Base-by-base conservation (phyloP, 805 yeast species). In the Blastobotrys attinorum region DNA sequence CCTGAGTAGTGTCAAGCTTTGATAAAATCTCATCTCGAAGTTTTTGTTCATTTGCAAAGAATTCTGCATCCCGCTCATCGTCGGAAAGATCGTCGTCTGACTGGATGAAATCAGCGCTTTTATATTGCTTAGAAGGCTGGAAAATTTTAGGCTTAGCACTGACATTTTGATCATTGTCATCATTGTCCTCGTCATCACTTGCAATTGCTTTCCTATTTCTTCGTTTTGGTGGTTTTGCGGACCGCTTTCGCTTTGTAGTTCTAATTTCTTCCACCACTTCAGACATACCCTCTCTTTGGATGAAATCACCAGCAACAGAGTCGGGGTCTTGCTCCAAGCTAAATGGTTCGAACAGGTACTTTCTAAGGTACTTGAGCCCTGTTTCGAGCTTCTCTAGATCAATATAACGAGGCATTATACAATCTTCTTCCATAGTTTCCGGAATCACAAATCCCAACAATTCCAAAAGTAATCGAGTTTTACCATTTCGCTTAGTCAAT, bases 31-130 rank as follows among this genome's bases (percentile, higher is more conserved):
- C 6, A 3, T 3, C 10, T 13, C 53, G 49, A 8, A 55, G 63
- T 44, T 64, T 60, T 44, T 67, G 66, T 52, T 82, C 89, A 46
- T 75, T 69, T 35, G 61, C 77, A 55, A 74, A 81, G 55, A 81
- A 81, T 23, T 53, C 68, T 2, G 54, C 56, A 41, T 71, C 76
- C 33, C 67, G 66, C 38, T 77, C 85, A 11, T 69, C 76, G 53
- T 79, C 85, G 3, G 75, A 68, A 8, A 72, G 79, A 53, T 79
- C 84, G 55, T 80, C 87, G 2, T 84, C 77, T 42, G 73, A 81
- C 40, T 66, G 66, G 37, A 81, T 72, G 50, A 62, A 73, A 44
- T 73, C 78, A 3, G 79, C 62, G 1, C 87, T 80, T 36, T 72
- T 67, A 40, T 51, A 31, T 35, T 40, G 39, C 40, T 37, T 25